Conservation (phyloP, 495 filamentous ascomycete species). For the Jackrogersella minutella region DNA sequence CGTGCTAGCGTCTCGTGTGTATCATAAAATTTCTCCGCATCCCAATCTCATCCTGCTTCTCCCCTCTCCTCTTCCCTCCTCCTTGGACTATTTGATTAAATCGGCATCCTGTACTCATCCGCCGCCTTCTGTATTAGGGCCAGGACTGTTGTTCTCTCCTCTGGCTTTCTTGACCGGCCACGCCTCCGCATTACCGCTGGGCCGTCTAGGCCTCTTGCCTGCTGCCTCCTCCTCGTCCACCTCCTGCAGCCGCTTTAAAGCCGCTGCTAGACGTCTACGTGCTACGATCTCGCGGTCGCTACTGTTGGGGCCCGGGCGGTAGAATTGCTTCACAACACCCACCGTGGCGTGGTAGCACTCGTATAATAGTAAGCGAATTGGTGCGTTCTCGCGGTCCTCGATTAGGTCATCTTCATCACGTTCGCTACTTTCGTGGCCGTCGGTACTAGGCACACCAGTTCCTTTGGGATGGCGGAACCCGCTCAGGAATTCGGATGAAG, state of each 20-base stretch:
- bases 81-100: not conserved
- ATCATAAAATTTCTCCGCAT: not conserved
- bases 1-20: not conserved
- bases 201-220: slow-evolving; percentile 40
- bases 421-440: not conserved
- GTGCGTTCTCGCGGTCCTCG: slow-evolving; percentile 47
- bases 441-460: not conserved
- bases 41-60: not conserved
- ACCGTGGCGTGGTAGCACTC: slow-evolving; percentile 57
- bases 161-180: slow-evolving; percentile 40
- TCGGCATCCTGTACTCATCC: not conserved
- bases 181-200: slow-evolving; percentile 41
- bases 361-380: slow-evolving; percentile 55
- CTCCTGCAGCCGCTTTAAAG: slow-evolving; percentile 49
- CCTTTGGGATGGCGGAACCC: slow-evolving; percentile 34
- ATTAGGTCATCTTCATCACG: slow-evolving; percentile 40
- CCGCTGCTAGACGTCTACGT: slow-evolving; percentile 52
- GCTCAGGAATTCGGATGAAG: slow-evolving; percentile 54
- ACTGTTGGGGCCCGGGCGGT: slow-evolving; percentile 54
- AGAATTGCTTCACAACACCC: slow-evolving; percentile 57
- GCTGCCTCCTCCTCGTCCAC: slow-evolving; percentile 38
- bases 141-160: slow-evolving; percentile 18
- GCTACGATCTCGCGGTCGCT: slow-evolving; percentile 57
- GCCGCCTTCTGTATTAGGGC: not conserved
- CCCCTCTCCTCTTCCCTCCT: not conserved